These are phyloP conservation scores for Collybiopsis luxurians DNA, from an alignment of 768 basidiomycete genomes.

Conservation along the genomic window DNA sequence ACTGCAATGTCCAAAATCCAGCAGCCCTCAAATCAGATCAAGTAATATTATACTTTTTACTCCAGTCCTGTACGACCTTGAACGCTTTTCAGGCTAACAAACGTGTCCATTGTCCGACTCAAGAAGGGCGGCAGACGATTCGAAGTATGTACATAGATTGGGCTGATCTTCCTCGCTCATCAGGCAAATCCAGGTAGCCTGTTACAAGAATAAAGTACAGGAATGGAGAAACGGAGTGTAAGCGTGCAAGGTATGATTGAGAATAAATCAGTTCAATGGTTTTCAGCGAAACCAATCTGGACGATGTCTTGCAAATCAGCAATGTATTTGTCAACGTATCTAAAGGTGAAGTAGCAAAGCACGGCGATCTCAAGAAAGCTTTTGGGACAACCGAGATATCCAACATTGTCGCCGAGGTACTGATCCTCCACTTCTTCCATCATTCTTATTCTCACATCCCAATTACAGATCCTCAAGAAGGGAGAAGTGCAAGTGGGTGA, in stretches of 20 bases:
- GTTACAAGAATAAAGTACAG: constrained; percentile 99
- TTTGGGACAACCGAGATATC: constrained; percentile 75
- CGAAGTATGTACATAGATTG: constrained; percentile 58
- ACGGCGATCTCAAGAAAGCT: constrained; percentile 86
- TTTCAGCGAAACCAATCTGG: constrained; percentile 81
- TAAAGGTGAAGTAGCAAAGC: constrained; percentile 91
- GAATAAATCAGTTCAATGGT: not conserved
- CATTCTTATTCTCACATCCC: not conserved
- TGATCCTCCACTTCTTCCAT: constrained; percentile 7
- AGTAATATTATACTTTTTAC: no score
- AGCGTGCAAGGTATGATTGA: constrained; percentile 22
- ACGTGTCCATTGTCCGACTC: constrained; percentile 92
- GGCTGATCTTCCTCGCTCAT: not conserved
- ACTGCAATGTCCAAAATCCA: constrained; percentile 58
- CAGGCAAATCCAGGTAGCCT: constrained; percentile 62
- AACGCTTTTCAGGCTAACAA: constrained; percentile 69
- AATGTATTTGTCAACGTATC: constrained; percentile 96
- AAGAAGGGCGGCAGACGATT: constrained; percentile 98
- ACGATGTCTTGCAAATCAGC: constrained; percentile 95
- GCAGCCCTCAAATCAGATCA: constrained; percentile 89
- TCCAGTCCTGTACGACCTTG: constrained; percentile 7
- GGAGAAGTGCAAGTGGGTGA: constrained; percentile 97
- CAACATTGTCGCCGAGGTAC: constrained; percentile 80
- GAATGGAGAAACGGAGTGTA: constrained; percentile 93
- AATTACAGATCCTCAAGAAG: constrained; percentile 80